Evolutionary conservation across 805 yeast species (phyloP), one percentile per base, ranked within the genome.

Genomic region (Candida sonorensis): DNA sequence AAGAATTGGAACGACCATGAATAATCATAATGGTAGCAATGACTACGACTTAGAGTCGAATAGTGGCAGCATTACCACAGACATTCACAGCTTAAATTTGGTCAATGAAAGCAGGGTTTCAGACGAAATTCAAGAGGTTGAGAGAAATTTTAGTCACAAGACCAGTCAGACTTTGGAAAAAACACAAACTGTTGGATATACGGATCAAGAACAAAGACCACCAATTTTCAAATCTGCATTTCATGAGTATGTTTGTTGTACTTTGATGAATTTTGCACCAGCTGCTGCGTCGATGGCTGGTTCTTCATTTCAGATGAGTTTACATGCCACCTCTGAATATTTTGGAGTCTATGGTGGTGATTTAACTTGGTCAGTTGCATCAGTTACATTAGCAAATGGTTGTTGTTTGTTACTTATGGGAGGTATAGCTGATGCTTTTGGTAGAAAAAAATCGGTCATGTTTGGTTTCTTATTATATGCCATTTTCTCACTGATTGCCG

Each of bases 401-500:
- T 51, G 70, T 3, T 56, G 63, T 26, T 47, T 69, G 18, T 46
- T 68, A 13, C 33, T 68, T 8, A 58, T 65, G 57, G 72, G 74
- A 8, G 66, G 65, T 17, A 39, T 69, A n/a, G 67, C 73, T 1
- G 75, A 68, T 48, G 57, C 62, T 0, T 48, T 68, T 42, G 73
- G 73, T n/a, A 51, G 74, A 19, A 65, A 57, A 34, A 52, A 55
- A 13, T 52, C 66, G 7, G 50, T 68, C 9, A 31, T 66, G 2
- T 39, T 48, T 7, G 59, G 67, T 10, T 67, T 52, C 31, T 21
- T 41, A 9, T 41, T 48, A 14, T 65, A 45, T 37, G 55, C 66
- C 0, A 22, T 52, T 3, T 55, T 49, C 40, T 40, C 63, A 4
- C 42, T 67, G 10, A 53, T 57, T 28, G 56, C 53, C 14, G 66